A percentile compares a stretch with the other conserved stretches of the same genome.
Conservation (phyloP, 495 filamentous ascomycete species). For the Friedmanniomyces endolithicus region DNA sequence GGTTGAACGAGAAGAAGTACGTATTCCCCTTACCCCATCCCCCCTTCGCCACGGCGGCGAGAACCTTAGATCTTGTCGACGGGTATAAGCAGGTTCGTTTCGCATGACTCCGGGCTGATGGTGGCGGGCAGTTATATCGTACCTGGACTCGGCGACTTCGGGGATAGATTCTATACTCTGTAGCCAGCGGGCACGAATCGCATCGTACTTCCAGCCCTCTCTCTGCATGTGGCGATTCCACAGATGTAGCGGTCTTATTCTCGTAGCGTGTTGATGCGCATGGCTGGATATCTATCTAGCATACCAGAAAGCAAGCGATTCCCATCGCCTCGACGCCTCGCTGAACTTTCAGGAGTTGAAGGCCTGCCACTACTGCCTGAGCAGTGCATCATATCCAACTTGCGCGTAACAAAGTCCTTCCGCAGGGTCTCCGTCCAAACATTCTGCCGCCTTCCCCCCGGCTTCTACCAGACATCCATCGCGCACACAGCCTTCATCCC, state of each 20-base stretch:
- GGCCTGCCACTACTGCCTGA: too few relatives aligned
- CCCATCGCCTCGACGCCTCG: not conserved
- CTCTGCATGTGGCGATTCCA: too few relatives aligned
- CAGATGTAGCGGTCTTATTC: too few relatives aligned
- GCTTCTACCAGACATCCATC: not conserved
- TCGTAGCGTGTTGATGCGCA: too few relatives aligned
- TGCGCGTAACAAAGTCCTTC: not conserved
- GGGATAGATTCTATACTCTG: constrained; percentile 91
- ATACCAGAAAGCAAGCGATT: too few relatives aligned
- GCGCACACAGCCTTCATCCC: not conserved
- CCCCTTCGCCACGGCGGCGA: not conserved
- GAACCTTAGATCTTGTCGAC: too few relatives aligned
- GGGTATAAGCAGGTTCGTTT: not conserved
- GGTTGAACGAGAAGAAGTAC: constrained; percentile 93
- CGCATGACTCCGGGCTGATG: constrained; percentile 15
- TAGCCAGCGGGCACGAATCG: constrained; percentile 28
- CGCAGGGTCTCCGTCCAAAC: not conserved
- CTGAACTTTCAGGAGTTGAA: not conserved
- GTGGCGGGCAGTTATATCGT: constrained; percentile 68
- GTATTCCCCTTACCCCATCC: constrained; percentile 21
- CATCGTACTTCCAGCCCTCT: too few relatives aligned
- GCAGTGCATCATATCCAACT: not conserved
- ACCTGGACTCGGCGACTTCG: constrained; percentile 91
- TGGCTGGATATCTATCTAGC: too few relatives aligned
- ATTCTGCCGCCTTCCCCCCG: not conserved